Percentiles rank a stretch among this genome's conserved stretches.
Evolutionary conservation across 768 basidiomycete species (phyloP).

Genomic region (Trametes cinnabarina): DNA sequence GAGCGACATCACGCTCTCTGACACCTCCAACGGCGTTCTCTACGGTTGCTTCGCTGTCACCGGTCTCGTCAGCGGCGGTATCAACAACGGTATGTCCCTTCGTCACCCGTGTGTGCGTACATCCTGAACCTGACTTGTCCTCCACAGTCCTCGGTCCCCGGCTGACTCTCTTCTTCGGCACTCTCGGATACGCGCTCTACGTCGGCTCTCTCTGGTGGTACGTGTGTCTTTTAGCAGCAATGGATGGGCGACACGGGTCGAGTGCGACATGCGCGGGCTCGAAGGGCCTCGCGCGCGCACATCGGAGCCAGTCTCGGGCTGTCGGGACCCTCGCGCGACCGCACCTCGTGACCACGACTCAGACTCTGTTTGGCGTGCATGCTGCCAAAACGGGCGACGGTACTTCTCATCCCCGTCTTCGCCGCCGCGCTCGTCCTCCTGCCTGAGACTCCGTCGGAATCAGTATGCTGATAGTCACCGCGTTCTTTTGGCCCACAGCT

Average conservation of each 20-base stretch:
- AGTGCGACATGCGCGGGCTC: neutral
- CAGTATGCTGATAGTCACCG: neutral
- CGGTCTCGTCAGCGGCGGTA: slow-evolving; percentile 40
- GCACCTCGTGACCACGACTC: neutral
- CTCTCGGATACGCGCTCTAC: slow-evolving; percentile 51
- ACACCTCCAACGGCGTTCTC: slow-evolving; percentile 41
- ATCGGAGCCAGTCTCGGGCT: neutral
- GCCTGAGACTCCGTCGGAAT: neutral
- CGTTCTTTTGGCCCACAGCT: slow-evolving; percentile 22
- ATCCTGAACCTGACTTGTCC: neutral
- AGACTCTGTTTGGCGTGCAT: neutral
- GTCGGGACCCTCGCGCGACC: slow-evolving; percentile 16
- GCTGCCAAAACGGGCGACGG: neutral
- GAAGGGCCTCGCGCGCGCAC: neutral
- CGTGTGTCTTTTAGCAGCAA: slow-evolving; percentile 10
- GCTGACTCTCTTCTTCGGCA: slow-evolving; percentile 48
- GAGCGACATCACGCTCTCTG: slow-evolving; percentile 39
- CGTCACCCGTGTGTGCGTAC: neutral
- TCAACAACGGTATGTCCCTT: slow-evolving; percentile 32
- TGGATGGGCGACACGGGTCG: neutral
- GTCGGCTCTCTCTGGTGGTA: slow-evolving; percentile 47
- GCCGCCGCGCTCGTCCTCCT: neutral
- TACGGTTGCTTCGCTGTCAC: slow-evolving; percentile 44
- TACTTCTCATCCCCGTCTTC: no score
- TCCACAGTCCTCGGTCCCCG: slow-evolving; percentile 45